Evolutionary conservation across 257 asterid genomes (phyloP), one percentile per base, ranked within the genome.

Genomic region (Lycium ferocissimum): DNA sequence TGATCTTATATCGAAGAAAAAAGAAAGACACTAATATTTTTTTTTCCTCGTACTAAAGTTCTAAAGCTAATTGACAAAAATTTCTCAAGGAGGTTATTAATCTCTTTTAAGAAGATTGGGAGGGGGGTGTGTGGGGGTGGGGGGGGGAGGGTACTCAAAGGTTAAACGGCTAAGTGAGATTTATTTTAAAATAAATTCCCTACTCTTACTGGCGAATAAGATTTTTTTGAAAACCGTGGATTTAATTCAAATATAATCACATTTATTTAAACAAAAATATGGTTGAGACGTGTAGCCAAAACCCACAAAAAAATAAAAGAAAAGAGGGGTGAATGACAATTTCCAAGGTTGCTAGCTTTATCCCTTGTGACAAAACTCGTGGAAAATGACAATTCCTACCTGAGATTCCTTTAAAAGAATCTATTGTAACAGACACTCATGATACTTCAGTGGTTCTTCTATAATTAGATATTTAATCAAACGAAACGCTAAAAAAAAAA

Each of bases 361-460:
- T 49, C 61, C 43, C 81, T 22, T 20, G 58, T n/a, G 58, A 72
- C 58, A 72, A 72, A 45, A 18, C 18, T 72, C 47, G 81, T 12
- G 5, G 81, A 75, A 75, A 75, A 26, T 75, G 62, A 49, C 81
- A 49, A 49, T 75, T n/a, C n/a, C n/a, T n/a, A n/a, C n/a, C n/a
- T n/a, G n/a, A n/a, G n/a, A n/a, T n/a, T 49, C 81, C 62, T 47
- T 75, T 69, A 71, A 75, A 75, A 75, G 18, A 75, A 47, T 62
- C n/a, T n/a, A n/a, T 75, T 13, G 20, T 38, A 49, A 12, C 12
- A 75, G 45, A 22, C 62, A 75, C 47, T 72, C 59, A 45, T 49
- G 17, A 11, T 20, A 73, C 10, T 20, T 47, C 20, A 20, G 2
- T 20, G 33, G 75, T 35, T 7, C 8, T 49, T 49, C 12, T 49